Base-by-base conservation (phyloP, 208 protist species). In the Lotmaria passim region DNA sequence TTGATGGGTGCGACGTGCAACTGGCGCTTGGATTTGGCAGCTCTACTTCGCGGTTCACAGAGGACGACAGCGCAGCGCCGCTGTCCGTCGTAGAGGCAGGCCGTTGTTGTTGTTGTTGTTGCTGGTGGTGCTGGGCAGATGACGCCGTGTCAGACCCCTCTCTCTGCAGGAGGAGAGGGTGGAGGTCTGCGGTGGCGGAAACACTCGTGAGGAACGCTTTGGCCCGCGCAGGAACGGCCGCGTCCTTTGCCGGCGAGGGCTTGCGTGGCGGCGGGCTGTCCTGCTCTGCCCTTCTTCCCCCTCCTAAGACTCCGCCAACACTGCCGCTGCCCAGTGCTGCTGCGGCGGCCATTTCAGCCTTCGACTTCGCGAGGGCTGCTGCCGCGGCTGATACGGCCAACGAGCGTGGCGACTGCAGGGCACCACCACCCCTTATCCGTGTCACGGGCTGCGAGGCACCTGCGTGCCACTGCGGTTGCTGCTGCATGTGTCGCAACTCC, bases 1-100 rank as follows among this genome's bases (percentile, higher is more conserved):
- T 26, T 23, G 23, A 21, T n/a, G 55, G 14, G 7, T 47, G 2
- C 14, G n/a, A 21, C n/a, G 2, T 36, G 12, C 56, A 0, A 10
- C 30, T 64, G 26, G 3, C 5, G 41, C 7, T 33, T 2, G 65
- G 7, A n/a, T n/a, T 43, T 11, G 70, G 70, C 31, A 76, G 53
- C 62, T 76, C 70, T 1, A 76, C 70, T 65, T 76, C 70, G 6
- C 62, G 61, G 36, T 69, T 69, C 19, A 59, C 62, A 30, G 61
- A 69, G 24, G 34, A 41, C 19, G 46, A 64, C 21, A 60, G 53
- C 1, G 15, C 44, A 8, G 24, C 23, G 36, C 24, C 23, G 53
- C 15, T 46, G 36, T 30, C 53, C 3, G 39, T 21, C 6, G 31
- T 5, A 17, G 26, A 41, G 3, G 3, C 23, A 34, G 53, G 7